Percentiles rank a stretch among this genome's conserved stretches.
phyloP scores from a whole-genome alignment of 2,329 filamentous ascomycete genomes.

The Pyrenophora tritici-repentis region DNA sequence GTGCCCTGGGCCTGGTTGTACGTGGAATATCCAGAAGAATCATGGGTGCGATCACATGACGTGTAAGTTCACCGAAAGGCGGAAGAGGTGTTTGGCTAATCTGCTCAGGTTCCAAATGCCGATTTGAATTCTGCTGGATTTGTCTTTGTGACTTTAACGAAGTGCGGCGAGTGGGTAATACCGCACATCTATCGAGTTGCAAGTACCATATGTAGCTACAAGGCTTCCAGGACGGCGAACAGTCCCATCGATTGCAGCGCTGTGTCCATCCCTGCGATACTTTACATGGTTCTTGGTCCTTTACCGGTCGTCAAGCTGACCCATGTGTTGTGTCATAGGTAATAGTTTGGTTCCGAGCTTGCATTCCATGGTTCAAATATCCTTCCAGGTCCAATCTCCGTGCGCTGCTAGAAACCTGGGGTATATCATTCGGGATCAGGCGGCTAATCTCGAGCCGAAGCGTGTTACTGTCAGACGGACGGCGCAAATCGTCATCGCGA shows the following conservation, averaged over 20 bases:
- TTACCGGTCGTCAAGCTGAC: no score
- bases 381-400: no score
- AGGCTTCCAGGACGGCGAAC: slow-evolving; percentile 6
- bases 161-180: slow-evolving; percentile 27
- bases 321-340: no score
- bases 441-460: no score
- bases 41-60: slow-evolving; percentile 52
- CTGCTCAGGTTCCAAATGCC: slow-evolving; percentile 39
- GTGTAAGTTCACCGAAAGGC: slow-evolving; percentile 25
- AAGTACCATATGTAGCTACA: slow-evolving; percentile 25
- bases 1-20: slow-evolving; percentile 46
- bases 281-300: no score
- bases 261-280: background rate
- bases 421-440: no score
- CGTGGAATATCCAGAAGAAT: slow-evolving; percentile 49
- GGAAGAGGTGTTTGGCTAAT: slow-evolving; percentile 5
- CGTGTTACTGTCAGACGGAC: no score
- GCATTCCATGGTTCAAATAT: no score
- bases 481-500: no score
- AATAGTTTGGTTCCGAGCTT: no score
- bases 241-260: background rate
- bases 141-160: slow-evolving; percentile 39
- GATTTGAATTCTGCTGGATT: slow-evolving; percentile 50
- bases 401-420: no score
- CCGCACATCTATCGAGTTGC: slow-evolving; percentile 26